Conservation (phyloP, 2,329 filamentous ascomycete species). For the Xylogone sp. region DNA sequence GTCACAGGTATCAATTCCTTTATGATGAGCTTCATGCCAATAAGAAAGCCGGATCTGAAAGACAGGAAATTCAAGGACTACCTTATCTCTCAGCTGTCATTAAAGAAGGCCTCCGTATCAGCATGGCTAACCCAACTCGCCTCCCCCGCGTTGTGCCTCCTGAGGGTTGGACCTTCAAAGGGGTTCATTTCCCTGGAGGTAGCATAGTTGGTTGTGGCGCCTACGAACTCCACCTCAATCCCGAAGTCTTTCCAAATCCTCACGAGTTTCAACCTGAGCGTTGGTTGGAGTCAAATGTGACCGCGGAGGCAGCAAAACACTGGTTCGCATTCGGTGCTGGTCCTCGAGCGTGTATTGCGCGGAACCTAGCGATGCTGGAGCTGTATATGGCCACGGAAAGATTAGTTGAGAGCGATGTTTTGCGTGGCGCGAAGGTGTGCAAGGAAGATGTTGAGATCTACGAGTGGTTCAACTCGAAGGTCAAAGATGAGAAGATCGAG, state of each 20-base stretch:
- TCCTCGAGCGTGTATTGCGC: conserved; percentile 43
- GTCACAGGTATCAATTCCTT: conserved; percentile 29
- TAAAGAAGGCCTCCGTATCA: conserved; percentile 45
- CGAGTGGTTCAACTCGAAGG: conserved; percentile 53
- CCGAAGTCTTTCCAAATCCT: conserved; percentile 38
- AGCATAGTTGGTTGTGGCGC: conserved; percentile 42
- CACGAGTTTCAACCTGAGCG: conserved; percentile 42
- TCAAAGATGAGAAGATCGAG: conserved; percentile 46
- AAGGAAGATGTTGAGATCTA: conserved; percentile 42
- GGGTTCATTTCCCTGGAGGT: conserved; percentile 35
- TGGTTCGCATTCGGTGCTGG: conserved; percentile 48
- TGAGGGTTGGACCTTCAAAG: conserved; percentile 19
- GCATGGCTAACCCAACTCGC: conserved; percentile 47
- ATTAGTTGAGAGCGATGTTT: conserved; percentile 37
- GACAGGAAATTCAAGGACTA: conserved; percentile 29
- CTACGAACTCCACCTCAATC: conserved; percentile 43
- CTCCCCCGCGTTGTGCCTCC: conserved; percentile 43
- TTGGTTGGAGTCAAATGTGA: conserved; percentile 36
- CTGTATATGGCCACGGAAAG: conserved; percentile 37
- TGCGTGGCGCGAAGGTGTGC: conserved; percentile 38
- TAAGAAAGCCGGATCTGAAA: conserved; percentile 13
- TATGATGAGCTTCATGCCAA: conserved; percentile 28
- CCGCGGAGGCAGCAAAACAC: conserved; percentile 36
- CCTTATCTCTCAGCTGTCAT: conserved; percentile 45
- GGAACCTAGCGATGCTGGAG: conserved; percentile 43